phyloP scores from a whole-genome alignment of 2,329 filamentous ascomycete species.

The Rhynchosporium graminicola region DNA sequence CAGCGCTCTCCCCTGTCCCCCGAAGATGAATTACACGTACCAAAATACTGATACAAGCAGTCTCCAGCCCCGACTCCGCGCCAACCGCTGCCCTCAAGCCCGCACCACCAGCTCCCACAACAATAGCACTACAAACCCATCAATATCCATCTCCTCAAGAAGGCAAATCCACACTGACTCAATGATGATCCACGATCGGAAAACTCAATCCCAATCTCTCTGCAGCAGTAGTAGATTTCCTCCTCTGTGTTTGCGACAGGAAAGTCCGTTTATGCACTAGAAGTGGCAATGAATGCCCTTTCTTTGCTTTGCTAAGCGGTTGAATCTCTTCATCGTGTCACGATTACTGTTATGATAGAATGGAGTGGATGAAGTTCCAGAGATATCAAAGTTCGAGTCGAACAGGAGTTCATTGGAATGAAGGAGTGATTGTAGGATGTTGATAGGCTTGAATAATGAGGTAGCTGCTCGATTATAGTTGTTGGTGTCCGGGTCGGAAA shows the following conservation, averaged over 20 bases:
- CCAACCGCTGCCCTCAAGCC: slow-evolving; percentile 65
- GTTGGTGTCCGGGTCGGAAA: neutral
- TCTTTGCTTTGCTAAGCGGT: neutral
- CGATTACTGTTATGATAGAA: neutral
- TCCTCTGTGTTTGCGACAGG: slow-evolving; percentile 33
- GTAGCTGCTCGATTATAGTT: slow-evolving; percentile 1
- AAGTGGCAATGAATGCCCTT: too few species aligned
- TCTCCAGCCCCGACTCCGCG: slow-evolving; percentile 64
- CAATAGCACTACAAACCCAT: slow-evolving; percentile 27
- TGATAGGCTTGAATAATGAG: slow-evolving; percentile 9
- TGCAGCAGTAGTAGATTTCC: slow-evolving; percentile 20
- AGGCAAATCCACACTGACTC: neutral
- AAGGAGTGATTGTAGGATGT: neutral
- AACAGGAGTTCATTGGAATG: neutral
- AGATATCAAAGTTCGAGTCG: neutral
- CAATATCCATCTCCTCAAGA: neutral
- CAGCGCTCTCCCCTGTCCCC: too few species aligned
- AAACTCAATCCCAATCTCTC: slow-evolving; percentile 19
- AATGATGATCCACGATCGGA: slow-evolving; percentile 33
- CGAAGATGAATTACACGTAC: slow-evolving; percentile 1
- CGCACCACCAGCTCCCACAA: slow-evolving; percentile 59
- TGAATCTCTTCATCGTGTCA: neutral
- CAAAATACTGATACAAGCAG: slow-evolving; percentile 64
- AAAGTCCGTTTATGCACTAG: slow-evolving; percentile 10
- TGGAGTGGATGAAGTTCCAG: too few species aligned